phyloP scores from a whole-genome alignment of 345 rosid species.

The Laguncularia racemosa region DNA sequence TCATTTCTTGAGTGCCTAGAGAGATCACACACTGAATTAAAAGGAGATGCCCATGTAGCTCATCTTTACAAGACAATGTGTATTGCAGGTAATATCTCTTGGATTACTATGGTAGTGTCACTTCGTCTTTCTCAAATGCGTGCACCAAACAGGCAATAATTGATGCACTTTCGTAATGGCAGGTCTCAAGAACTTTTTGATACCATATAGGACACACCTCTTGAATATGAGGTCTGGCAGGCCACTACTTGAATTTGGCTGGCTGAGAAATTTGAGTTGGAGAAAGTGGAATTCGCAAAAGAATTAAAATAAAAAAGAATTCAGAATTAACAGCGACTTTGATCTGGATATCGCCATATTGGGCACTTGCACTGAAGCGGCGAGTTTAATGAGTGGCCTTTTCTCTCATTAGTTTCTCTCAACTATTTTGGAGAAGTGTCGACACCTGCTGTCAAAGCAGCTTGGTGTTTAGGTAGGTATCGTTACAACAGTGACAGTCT shows the following conservation, averaged over 20 bases:
- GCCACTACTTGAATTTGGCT: slow-evolving; percentile 53
- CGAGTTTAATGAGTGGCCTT: no score
- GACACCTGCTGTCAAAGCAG: no score
- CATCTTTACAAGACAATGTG: slow-evolving; percentile 81
- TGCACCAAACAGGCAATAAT: not conserved
- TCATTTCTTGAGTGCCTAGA: slow-evolving; percentile 92
- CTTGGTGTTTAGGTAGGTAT: no score
- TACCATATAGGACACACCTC: slow-evolving; percentile 81
- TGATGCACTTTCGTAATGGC: slow-evolving; percentile 8
- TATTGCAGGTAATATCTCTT: slow-evolving; percentile 44
- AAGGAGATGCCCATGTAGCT: slow-evolving; percentile 63
- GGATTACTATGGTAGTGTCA: no score
- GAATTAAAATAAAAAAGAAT: slow-evolving; percentile 17
- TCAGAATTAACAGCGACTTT: not conserved
- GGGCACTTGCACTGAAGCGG: no score
- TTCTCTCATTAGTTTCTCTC: no score
- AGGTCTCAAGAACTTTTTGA: slow-evolving; percentile 74
- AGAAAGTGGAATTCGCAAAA: slow-evolving; percentile 52
- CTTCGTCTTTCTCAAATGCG: no score
- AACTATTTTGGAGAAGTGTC: no score
- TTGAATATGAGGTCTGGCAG: slow-evolving; percentile 44
- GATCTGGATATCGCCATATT: no score
- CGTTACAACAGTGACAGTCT: no score
- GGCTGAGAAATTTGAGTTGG: slow-evolving; percentile 54
- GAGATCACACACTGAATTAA: slow-evolving; percentile 44